Conservation (phyloP, 2,329 filamentous ascomycete genomes). For the Sarocladium kiliense region DNA sequence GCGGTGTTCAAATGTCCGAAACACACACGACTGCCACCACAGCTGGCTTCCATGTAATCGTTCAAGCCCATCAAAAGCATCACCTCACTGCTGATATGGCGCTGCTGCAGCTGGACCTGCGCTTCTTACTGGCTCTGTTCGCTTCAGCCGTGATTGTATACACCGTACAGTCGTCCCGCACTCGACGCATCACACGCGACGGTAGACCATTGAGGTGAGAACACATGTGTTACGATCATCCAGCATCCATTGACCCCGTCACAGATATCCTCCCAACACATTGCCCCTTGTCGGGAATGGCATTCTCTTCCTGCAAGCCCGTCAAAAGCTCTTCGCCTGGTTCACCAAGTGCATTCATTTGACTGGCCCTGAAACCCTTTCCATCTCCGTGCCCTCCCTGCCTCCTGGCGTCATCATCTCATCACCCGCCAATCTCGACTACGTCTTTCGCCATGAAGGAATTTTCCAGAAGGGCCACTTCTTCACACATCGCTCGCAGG, state of each 20-base stretch:
- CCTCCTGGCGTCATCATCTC: conserved; percentile 60
- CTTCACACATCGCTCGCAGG: conserved; percentile 54
- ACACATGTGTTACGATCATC: not conserved
- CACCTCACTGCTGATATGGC: too few species aligned
- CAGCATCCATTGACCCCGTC: not conserved
- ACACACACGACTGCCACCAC: too few species aligned
- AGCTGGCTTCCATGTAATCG: too few species aligned
- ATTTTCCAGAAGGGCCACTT: conserved; percentile 59
- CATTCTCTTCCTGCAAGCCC: conserved; percentile 53
- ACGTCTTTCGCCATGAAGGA: conserved; percentile 55
- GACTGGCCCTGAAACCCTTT: conserved; percentile 56
- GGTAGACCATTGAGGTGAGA: conserved; percentile 9
- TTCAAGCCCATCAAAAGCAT: too few species aligned
- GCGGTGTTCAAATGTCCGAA: too few species aligned
- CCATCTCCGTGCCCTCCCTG: conserved; percentile 57
- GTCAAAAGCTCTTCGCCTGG: conserved; percentile 58
- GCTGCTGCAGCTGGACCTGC: too few species aligned
- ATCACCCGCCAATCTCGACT: conserved; percentile 57
- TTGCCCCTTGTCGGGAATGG: conserved; percentile 56
- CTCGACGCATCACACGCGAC: conserved; percentile 11
- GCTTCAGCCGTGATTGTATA: too few species aligned
- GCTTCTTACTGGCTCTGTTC: too few species aligned
- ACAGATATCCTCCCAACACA: conserved; percentile 43
- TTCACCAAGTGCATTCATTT: conserved; percentile 52
- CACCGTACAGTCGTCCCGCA: too few species aligned